Evolutionary conservation across 352 stramenopile genomes (phyloP), one percentile per base, ranked within the genome.

Genomic region (Pythium phragmitis): DNA sequence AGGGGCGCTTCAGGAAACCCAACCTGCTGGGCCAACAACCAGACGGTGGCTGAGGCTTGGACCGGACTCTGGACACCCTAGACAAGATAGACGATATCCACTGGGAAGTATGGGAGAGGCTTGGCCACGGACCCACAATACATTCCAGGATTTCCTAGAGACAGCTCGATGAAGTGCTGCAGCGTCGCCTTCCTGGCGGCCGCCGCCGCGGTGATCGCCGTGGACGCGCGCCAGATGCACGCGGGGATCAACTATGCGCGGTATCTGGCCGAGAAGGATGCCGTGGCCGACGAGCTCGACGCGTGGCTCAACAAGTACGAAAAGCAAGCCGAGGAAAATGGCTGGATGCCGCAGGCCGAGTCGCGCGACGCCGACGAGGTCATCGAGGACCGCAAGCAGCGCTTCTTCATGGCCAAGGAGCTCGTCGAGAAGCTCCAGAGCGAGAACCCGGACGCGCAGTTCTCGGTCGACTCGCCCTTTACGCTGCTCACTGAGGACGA

Each of bases 401-500:
- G 64, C 7, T 70, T 70, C 52, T 70, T 72, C 60, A 53, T 72
- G 52, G 26, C 53, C 23, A 61, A 60, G 21, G 47, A 65, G 42
- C 23, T 66, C 30, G 81, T 88, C 46, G 64, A 74, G 61, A 60
- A 81, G 34, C 69, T 60, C 16, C 66, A 86, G 71, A 33, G 48
- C 4, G 52, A 53, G 6, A 89, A 92, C 63, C 79, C 83, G 2
- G 73, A 85, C 14, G 84, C 84, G 0, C 36, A 69, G 37, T 91
- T 92, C 72, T 81, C 73, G 9, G 77, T 58, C 7, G 65, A 84
- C 55, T 76, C 81, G 59, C 81, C 79, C n/a, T 92, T 92, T 70
- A 70, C 82, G 30, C 65, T 92, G 14, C 73, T 92, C 69, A 90
- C 81, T 7, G 68, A 90, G 19, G 70, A 84, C 0, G 83, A 92